Evolutionary conservation across 305 asterid species (phyloP).

Genomic region (Fraxinus latifolia): DNA sequence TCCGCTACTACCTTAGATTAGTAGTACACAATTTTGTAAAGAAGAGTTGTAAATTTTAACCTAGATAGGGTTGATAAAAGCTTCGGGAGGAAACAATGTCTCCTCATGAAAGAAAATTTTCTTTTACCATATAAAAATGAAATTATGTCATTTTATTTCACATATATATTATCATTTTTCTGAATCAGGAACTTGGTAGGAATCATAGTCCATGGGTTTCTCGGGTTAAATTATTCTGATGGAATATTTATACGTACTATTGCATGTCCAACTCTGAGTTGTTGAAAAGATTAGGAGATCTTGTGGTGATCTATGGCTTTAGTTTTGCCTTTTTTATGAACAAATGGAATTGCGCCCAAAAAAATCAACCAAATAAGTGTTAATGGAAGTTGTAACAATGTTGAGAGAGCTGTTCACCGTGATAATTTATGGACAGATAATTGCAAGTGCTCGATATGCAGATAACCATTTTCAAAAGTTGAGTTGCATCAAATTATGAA

Average conservation of each 20-base stretch:
- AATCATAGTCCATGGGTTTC: background rate
- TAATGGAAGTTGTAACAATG: background rate
- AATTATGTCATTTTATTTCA: background rate
- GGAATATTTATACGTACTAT: background rate
- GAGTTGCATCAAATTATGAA: background rate
- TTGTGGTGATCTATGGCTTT: background rate
- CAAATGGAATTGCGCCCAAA: background rate
- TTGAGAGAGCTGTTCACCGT: background rate
- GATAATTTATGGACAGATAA: background rate
- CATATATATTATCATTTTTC: background rate
- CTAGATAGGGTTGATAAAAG: background rate
- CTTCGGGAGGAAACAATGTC: background rate
- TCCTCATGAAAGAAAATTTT: background rate
- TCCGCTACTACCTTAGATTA: background rate
- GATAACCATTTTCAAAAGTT: background rate
- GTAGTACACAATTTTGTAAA: slow-evolving; percentile 3
- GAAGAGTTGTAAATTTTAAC: background rate
- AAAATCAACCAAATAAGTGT: background rate
- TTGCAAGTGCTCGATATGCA: background rate
- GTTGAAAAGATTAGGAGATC: background rate
- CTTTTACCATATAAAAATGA: background rate
- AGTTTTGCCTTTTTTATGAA: background rate
- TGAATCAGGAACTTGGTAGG: background rate
- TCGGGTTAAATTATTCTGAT: background rate
- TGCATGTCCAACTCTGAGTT: background rate